Conservation (phyloP, 306 rosid genomes). For the Prunus mira region DNA sequence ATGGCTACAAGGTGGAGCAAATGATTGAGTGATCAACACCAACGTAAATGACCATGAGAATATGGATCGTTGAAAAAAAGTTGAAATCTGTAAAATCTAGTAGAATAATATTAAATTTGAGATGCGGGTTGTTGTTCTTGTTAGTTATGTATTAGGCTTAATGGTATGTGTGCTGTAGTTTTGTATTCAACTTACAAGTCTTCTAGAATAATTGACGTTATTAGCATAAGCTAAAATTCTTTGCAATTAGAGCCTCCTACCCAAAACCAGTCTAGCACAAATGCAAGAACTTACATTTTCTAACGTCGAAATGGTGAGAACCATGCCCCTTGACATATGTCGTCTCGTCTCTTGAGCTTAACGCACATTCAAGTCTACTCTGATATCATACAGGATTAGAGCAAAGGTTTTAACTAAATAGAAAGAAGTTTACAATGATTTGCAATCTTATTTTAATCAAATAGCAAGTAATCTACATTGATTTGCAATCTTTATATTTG, state of each 20-base stretch:
- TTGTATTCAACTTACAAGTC: background rate
- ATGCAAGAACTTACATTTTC: no score
- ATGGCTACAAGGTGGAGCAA: background rate
- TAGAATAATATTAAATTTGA: background rate
- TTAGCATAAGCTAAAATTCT: background rate
- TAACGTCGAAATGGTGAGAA: no score
- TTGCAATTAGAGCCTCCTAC: background rate
- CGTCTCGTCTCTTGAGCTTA: no score
- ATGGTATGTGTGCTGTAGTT: background rate
- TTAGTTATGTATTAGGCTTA: background rate
- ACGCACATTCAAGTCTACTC: no score
- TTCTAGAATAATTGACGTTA: background rate
- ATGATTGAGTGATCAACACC: background rate
- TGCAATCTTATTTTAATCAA: no score
- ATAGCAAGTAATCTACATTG: no score
- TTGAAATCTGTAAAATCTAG: background rate
- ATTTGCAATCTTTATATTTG: no score
- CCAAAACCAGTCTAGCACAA: no score
- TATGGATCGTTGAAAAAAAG: background rate
- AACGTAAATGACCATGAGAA: background rate
- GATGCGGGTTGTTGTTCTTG: background rate
- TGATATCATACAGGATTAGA: no score
- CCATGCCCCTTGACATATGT: no score
- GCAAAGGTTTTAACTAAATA: no score
- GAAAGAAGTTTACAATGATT: no score